Base-by-base conservation (phyloP, 1,284 basidiomycete genomes). In the Tilletia setariae region DNA sequence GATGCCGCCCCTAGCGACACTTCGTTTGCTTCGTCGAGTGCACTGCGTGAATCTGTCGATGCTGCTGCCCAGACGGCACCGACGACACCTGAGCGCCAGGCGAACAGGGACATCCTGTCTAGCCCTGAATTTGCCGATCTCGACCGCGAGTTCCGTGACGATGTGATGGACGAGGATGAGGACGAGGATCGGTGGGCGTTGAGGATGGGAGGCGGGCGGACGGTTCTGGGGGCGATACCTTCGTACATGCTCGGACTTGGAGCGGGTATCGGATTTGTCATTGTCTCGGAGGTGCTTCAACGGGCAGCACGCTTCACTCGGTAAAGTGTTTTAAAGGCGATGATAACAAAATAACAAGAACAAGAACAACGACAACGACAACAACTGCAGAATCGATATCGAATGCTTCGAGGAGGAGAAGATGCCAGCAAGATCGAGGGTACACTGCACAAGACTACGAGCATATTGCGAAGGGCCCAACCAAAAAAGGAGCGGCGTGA, bases 241-340 rank as follows among this genome's bases (percentile, higher is more conserved):
- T 72, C 75, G 2, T 77, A 77, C 70, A 75, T 75, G 74, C 63
- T 77, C 1, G 75, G 75, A 0, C 25, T 77, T 1, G 71, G 74
- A 3, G 75, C 74, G 1, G 75, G 75, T 0, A 66, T 77, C 13
- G 75, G 75, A 21, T 77, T 77, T 40, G 74, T 77, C 0, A 66
- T 77, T 15, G 71, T 77, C 9, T 25, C 66, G 7, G 74, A 77
- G 44, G 74, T 77, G 2, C 43, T 40, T 30, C 43, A 59, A 30
- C 32, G 46, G 11, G 35, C 30, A 21, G 32, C 19, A 40, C 35
- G 40, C 9, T 28, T 44, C 16, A 21, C 62, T 21, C 62, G 42
- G 11, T 44, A 16, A n/a, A 40, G n/a, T n/a, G n/a, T n/a, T n/a
- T n/a, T n/a, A n/a, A n/a, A n/a, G n/a, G n/a, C n/a, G n/a, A n/a